Evolutionary conservation across 106 monocot genomes (phyloP), one percentile per base, ranked within the genome.

Genomic region (Dendrobium catenatum): DNA sequence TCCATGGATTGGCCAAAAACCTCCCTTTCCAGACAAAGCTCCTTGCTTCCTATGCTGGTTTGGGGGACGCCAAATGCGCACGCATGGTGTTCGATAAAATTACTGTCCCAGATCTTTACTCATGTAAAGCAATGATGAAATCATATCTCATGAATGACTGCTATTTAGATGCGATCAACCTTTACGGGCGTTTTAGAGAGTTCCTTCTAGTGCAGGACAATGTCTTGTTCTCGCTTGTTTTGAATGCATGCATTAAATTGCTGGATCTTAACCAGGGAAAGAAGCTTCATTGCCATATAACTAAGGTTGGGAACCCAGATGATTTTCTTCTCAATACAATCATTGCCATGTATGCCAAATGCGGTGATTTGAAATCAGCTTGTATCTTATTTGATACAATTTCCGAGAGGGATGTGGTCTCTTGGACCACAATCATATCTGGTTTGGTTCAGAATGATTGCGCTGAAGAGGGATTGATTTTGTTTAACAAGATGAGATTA

Each of bases 261-360:
- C 56, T 31, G 7, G 75, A 85, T 31, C 58, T 88, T 42, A n/a
- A 47, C 17, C 59, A 81, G 56, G 92, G 89, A 41, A 85, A 72
- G 92, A 88, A 81, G 84, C 37, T 93, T 26, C 92, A 93, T 42
- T 82, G 88, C 70, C 78, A 68, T 67, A 77, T 84, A 29, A 56
- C 66, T 5, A 93, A 90, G 43, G 83, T 72, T 19, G 90, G 90
- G 13, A 83, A 72, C 41, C 85, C 85, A 15, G 92, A 93, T 72
- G 27, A 27, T 42, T 89, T 93, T 66, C 73, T 90, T 41, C 79
- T 93, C 26, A 90, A 88, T 44, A 74, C 73, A 29, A 83, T 93
- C 41, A 78, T 93, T 22, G 85, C 88, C 15, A 73, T 90, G 89
- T 93, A 93, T 72, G 86, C 81, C 1, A 93, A 93, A 83, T 86